A percentile compares a stretch with the other conserved stretches of the same genome.
Conservation (phyloP, 129 eudicot genomes). For the Escallonia herrerae region DNA sequence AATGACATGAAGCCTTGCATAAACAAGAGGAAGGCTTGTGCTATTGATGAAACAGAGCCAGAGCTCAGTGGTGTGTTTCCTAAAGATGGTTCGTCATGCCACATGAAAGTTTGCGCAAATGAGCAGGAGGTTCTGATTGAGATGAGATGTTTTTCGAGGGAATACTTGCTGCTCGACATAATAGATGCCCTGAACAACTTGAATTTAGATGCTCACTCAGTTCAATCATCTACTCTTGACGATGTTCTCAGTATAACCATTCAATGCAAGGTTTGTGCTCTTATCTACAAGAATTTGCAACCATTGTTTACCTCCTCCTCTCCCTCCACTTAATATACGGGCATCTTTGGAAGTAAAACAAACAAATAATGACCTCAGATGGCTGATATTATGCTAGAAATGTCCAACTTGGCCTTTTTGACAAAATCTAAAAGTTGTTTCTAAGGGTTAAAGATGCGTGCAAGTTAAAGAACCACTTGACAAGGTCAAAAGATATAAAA, state of each 20-base stretch:
- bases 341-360: too few species aligned
- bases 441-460: too few species aligned
- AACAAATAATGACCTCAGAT: too few species aligned
- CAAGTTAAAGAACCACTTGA: too few species aligned
- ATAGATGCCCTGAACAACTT: background rate
- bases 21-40: constrained; percentile 3
- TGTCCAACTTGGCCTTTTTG: too few species aligned
- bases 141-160: constrained; percentile 1
- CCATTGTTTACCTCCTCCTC: too few species aligned
- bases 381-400: too few species aligned
- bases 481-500: too few species aligned
- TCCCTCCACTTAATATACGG: too few species aligned
- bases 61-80: background rate
- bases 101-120: background rate
- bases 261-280: background rate
- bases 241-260: background rate
- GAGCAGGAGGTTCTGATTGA: constrained; percentile 1
- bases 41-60: background rate
- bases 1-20: background rate
- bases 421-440: too few species aligned
- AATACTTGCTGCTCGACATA: background rate
- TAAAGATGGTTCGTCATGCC: background rate
- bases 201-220: constrained; percentile 3
- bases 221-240: background rate
- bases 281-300: background rate